Conservation (phyloP, 306 rosid genomes). For the Cucurbita maxima region DNA sequence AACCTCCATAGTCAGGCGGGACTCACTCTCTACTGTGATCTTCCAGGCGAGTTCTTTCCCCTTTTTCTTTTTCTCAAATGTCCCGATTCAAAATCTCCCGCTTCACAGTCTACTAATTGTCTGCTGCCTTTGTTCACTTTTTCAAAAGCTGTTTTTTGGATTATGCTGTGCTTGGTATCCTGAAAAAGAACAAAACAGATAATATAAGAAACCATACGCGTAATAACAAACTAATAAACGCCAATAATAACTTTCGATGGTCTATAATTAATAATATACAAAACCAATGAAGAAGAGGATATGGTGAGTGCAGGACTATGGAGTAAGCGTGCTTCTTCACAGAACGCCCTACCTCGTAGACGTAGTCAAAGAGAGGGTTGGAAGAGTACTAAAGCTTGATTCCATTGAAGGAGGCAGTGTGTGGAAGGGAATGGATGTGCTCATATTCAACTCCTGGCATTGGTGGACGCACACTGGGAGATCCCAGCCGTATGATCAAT, state of each 20-base stretch:
- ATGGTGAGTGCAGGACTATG: constrained; percentile 51
- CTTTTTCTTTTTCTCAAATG: not conserved
- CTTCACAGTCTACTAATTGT: not conserved
- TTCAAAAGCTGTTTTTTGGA: constrained; percentile 7
- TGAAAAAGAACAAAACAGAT: not conserved
- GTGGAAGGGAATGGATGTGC: constrained; percentile 72
- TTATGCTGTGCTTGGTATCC: not conserved
- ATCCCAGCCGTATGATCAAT: constrained; percentile 46
- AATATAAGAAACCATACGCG: not conserved
- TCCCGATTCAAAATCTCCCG: not conserved
- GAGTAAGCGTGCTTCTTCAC: constrained; percentile 44
- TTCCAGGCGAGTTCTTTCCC: constrained; percentile 30
- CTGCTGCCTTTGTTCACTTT: not conserved
- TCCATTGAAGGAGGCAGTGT: constrained; percentile 51
- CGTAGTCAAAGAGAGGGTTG: constrained; percentile 37
- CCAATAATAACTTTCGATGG: constrained; percentile 32
- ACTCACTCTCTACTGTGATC: constrained; percentile 27
- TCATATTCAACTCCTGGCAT: constrained; percentile 87
- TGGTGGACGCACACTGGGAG: constrained; percentile 89
- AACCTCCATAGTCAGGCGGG: constrained; percentile 24
- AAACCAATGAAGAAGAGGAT: not conserved
- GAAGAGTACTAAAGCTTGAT: constrained; percentile 49
- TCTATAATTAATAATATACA: constrained; percentile 57
- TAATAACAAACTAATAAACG: not conserved
- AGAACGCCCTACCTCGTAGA: constrained; percentile 79